Percentiles rank a stretch among this genome's conserved stretches.
Evolutionary conservation across 202 grass and related monocot genomes (phyloP).

Genomic region (Panicum hallii): DNA sequence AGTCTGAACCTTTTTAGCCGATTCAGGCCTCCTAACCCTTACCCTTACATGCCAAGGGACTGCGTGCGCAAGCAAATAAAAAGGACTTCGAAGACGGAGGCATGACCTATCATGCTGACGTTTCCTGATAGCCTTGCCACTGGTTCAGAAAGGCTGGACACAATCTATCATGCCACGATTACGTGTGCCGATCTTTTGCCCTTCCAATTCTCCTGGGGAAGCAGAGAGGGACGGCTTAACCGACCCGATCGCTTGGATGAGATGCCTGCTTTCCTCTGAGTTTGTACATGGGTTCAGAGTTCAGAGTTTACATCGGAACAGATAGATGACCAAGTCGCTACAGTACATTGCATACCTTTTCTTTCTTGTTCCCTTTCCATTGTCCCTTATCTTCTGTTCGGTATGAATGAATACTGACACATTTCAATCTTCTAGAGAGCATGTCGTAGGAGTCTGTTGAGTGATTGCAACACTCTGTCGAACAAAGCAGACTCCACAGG

Average conservation of each 20-base stretch:
- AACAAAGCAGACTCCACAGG: not conserved
- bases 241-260: conserved; percentile 38
- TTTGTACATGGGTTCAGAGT: not conserved
- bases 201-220: conserved; percentile 42
- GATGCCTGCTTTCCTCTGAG: conserved; percentile 7
- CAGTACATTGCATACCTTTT: not conserved
- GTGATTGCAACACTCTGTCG: conserved; percentile 3
- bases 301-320: not conserved
- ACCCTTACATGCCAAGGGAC: conserved; percentile 53
- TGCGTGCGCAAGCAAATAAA: conserved; percentile 33
- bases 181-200: not conserved
- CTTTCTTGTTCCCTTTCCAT: not conserved
- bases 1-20: conserved; percentile 1
- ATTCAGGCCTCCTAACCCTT: conserved; percentile 11
- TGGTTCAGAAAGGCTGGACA: not conserved
- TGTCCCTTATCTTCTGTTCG: not conserved
- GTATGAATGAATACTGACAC: not conserved
- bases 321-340: not conserved
- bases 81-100: not conserved
- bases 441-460: not conserved
- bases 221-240: conserved; percentile 58
- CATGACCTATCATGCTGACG: not conserved
- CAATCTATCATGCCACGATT: not conserved
- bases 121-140: not conserved
- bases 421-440: conserved; percentile 2